Base-by-base conservation (phyloP, 495 filamentous ascomycete genomes). In the Polyplosphaeria fusca region DNA sequence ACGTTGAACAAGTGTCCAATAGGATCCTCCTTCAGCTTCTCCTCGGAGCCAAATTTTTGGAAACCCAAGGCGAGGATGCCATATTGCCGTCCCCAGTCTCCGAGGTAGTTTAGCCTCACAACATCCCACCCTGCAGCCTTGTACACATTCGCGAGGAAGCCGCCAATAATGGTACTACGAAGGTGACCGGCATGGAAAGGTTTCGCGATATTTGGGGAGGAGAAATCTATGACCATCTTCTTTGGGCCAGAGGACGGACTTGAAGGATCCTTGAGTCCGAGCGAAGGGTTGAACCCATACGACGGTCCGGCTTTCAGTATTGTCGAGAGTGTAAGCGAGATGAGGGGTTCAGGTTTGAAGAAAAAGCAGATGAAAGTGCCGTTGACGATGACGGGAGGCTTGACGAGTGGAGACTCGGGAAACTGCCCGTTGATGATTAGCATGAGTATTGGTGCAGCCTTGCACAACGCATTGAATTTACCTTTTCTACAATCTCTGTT, bases 281-380 rank as follows among this genome's bases (percentile, higher is more conserved):
- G 55, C 2, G 54, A 59, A 3, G 67, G 55, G 46, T 74, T 73
- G 55, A 67, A 66, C 13, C 78, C 78, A 60, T 74, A 80, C 16
- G 51, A 32, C 0, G 43, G 24, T 13, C 67, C 62, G 4, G 70
- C 68, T 52, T 74, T 73, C 28, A 71, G 56, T 30, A 79, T 74
- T 50, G 67, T 69, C n/a, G 74, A 73, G 4, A 81, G 43, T 4
- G 78, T 58, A 13, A 79, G 49, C 7, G 58, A 62, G 3, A 71
- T 65, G 12, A 79, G 72, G 3, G 72, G 66, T 14, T 58, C 61
- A 5, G 73, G 69, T 13, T 73, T 72, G 77, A 86, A 86, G 77
- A 86, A 93, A 77, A 97, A 96, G 61, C 85, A 82, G 13, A 97
- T 64, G 64, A 89, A 92, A 42, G 82, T 77, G 48, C 83, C 86